Percentiles rank a stretch among this genome's conserved stretches.
Evolutionary conservation across 1,284 basidiomycete genomes (phyloP).

Genomic region (Pascua guehoae): DNA sequence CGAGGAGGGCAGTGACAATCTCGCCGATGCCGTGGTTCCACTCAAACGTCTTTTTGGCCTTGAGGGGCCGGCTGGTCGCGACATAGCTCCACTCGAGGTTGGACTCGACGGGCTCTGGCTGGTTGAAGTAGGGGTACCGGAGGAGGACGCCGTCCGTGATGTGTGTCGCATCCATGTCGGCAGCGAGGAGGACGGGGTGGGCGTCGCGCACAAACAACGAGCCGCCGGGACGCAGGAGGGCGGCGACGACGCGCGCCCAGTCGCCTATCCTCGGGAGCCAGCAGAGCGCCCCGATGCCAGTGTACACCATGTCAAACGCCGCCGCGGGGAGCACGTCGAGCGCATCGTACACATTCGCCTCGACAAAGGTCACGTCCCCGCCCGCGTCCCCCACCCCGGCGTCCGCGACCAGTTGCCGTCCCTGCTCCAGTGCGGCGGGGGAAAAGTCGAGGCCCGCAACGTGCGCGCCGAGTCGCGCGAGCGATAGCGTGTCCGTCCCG

Average conservation of each 20-base stretch:
- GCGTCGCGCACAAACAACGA: constrained; percentile 5
- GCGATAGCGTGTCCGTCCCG: constrained; percentile 8
- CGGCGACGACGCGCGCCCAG: not conserved
- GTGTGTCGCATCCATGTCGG: not conserved
- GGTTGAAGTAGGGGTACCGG: constrained; percentile 6
- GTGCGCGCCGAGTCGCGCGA: constrained; percentile 4
- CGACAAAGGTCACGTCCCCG: not conserved
- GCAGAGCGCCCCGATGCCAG: constrained; percentile 9
- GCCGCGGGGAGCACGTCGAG: not conserved
- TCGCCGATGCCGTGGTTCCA: constrained; percentile 8
- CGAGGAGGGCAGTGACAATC: constrained; percentile 1
- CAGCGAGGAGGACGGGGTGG: constrained; percentile 3
- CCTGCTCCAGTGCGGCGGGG: not conserved
- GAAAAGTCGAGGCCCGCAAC: constrained; percentile 7
- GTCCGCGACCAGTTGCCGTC: not conserved
- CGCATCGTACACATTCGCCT: constrained; percentile 6
- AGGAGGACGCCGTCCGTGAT: not conserved
- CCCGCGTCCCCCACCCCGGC: not conserved
- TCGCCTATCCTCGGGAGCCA: constrained; percentile 5
- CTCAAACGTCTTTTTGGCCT: not conserved
- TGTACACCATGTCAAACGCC: constrained; percentile 6
- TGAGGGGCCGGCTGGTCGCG: not conserved
- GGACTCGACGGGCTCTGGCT: not conserved
- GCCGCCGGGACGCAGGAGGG: constrained; percentile 3
- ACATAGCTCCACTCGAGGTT: constrained; percentile 2